Percentiles rank a stretch among this genome's conserved stretches.
phyloP scores from a whole-genome alignment of 1,284 basidiomycete species.

The Cutaneotrichosporon cutaneum region DNA sequence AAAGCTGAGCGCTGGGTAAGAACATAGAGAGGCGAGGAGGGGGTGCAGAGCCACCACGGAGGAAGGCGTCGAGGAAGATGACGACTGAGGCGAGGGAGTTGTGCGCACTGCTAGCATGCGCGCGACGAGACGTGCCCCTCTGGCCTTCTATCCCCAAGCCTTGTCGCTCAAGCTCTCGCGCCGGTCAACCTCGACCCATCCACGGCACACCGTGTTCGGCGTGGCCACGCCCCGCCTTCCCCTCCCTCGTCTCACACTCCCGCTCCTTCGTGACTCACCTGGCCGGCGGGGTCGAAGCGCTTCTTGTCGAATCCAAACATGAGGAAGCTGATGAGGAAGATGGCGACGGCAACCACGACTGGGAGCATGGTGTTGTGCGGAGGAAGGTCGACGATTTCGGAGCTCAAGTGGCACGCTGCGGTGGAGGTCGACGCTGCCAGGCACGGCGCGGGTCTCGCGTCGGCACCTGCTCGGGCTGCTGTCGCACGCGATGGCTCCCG shows the following conservation, averaged over 20 bases:
- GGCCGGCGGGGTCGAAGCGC: constrained; percentile 37
- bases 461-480: no score
- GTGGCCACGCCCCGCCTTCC: neutral
- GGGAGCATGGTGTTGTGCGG: constrained; percentile 7
- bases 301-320: constrained; percentile 15
- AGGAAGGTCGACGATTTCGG: neutral
- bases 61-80: neutral
- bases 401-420: neutral
- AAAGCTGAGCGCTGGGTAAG: neutral
- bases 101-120: no score
- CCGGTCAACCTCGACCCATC: no score
- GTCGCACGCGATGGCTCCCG: no score
- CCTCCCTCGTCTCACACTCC: neutral
- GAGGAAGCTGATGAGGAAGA: constrained; percentile 15
- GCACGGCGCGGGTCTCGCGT: neutral
- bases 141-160: no score
- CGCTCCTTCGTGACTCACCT: constrained; percentile 34
- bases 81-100: no score
- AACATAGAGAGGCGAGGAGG: neutral
- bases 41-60: no score
- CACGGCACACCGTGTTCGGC: no score
- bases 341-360: constrained; percentile 4
- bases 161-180: no score
- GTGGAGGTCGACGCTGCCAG: neutral
- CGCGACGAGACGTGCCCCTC: no score